Evolutionary conservation across 2,329 filamentous ascomycete species (phyloP), one percentile per base, ranked within the genome.

Genomic region (Colletotrichum theobromicola): DNA sequence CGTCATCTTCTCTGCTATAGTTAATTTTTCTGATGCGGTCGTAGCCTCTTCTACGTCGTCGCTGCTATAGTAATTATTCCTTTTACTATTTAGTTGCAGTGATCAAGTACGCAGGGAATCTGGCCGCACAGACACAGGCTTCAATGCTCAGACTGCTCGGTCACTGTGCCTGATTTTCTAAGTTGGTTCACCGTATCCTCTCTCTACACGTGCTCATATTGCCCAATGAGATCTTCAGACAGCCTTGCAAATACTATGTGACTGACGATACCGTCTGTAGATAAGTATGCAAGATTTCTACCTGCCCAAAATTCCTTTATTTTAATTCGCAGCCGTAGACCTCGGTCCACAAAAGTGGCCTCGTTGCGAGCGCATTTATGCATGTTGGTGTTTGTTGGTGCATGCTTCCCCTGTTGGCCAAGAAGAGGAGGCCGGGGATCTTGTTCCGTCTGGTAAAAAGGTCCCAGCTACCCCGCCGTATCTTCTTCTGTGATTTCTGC

Each of bases 271-370:
- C 35, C 16, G 35, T 42, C 35, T 42, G 35, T 18, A 42, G 35
- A 42, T 42, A 42, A 42, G 37, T 42, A 42, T 42, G 37, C 37
- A 42, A 42, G 5, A n/a, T n/a, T 42, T 42, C 37, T 42, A n/a
- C 37, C 37, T 42, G 37, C 37, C 37, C 18, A 42, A 42, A 42
- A 10, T 10, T 5, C n/a, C 18, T 42, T 18, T 42, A 5, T 42
- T 34, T 42, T 42, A 8, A n/a, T 42, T 42, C 37, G 37, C 37
- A 42, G 37, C 8, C 37, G 10, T 42, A n/a, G 18, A 5, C 9
- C 4, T 42, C n/a, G 37, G 24, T 76, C 79, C 63, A 75, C 77
- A 50, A 76, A 78, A 5, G 81, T 82, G 60, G 50, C 21, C 50
- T 67, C 53, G 32, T 67, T 37, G 37, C 37, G 37, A 42, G 37